A percentile compares a stretch with the other conserved stretches of the same genome.
These are phyloP conservation scores for Curvularia hawaiiensis DNA, from an alignment of 2,329 filamentous ascomycete genomes.

Conservation along the genomic window DNA sequence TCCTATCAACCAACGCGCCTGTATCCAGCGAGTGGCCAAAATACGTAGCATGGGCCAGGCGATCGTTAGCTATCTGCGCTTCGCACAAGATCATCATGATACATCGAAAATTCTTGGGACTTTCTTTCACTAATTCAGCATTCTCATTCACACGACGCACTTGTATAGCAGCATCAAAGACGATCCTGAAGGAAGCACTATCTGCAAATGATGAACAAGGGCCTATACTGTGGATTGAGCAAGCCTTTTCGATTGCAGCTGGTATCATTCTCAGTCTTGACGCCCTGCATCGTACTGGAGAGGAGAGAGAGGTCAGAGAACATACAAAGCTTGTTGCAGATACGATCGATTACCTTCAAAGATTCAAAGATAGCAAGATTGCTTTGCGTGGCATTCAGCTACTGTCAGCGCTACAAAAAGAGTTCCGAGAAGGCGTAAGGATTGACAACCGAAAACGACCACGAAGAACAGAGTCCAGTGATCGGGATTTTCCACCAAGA, in stretches of 20 bases:
- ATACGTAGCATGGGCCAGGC: constrained; percentile 47
- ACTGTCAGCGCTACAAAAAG: constrained; percentile 13
- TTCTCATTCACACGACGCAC: constrained; percentile 49
- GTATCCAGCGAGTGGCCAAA: constrained; percentile 42
- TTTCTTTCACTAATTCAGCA: constrained; percentile 47
- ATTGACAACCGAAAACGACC: constrained; percentile 9
- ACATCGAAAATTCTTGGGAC: constrained; percentile 47
- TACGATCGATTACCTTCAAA: constrained; percentile 16
- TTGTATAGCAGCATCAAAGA: constrained; percentile 49
- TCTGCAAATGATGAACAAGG: constrained; percentile 39
- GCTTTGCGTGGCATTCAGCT: constrained; percentile 22
- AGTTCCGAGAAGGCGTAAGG: constrained; percentile 8
- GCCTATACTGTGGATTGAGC: constrained; percentile 49
- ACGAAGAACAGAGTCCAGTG: constrained; percentile 1
- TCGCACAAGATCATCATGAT: constrained; percentile 52
- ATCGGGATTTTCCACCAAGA: background rate
- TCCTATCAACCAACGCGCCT: constrained; percentile 38
- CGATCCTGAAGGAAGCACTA: constrained; percentile 47
- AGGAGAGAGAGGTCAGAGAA: constrained; percentile 16
- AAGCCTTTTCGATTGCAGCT: constrained; percentile 50
- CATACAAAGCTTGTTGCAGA: constrained; percentile 14
- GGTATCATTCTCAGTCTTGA: constrained; percentile 49
- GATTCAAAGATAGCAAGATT: constrained; percentile 18
- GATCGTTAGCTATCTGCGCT: constrained; percentile 46
- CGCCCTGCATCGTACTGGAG: constrained; percentile 38